phyloP scores from a whole-genome alignment of 306 rosid genomes.

The Styphnolobium japonicum region DNA sequence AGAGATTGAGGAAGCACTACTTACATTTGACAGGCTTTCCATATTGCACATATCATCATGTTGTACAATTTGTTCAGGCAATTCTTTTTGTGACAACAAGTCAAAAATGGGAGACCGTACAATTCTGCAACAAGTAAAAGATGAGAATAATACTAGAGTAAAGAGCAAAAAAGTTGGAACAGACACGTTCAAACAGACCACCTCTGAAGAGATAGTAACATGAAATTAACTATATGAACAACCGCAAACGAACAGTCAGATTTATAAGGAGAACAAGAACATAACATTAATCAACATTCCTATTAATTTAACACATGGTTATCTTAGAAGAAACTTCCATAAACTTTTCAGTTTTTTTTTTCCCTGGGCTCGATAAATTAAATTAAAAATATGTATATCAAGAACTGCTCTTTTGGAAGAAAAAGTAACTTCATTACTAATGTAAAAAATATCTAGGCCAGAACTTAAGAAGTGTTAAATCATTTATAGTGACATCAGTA shows the following conservation, averaged over 20 bases:
- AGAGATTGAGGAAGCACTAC: slow-evolving; percentile 20
- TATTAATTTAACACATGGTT: background rate
- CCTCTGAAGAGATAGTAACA: slow-evolving; percentile 1
- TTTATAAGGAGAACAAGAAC: background rate
- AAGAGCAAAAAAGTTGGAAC: background rate
- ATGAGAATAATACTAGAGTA: background rate
- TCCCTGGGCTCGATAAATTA: background rate
- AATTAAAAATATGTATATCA: too few species aligned
- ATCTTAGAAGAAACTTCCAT: background rate
- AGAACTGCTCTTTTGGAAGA: background rate
- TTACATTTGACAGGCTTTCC: slow-evolving; percentile 54
- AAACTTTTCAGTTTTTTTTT: slow-evolving; percentile 4
- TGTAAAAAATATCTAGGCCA: background rate
- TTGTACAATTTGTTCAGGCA: slow-evolving; percentile 31
- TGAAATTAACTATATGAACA: background rate
- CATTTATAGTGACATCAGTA: background rate
- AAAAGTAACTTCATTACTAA: background rate
- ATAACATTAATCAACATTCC: background rate
- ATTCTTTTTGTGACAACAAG: slow-evolving; percentile 48
- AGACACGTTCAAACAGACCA: background rate
- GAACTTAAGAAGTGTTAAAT: background rate
- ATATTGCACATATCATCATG: slow-evolving; percentile 36
- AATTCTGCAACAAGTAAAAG: slow-evolving; percentile 53
- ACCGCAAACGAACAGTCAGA: background rate
- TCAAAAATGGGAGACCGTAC: slow-evolving; percentile 57